phyloP scores from a whole-genome alignment of 306 rosid species.

The Vachellia pachyceras region DNA sequence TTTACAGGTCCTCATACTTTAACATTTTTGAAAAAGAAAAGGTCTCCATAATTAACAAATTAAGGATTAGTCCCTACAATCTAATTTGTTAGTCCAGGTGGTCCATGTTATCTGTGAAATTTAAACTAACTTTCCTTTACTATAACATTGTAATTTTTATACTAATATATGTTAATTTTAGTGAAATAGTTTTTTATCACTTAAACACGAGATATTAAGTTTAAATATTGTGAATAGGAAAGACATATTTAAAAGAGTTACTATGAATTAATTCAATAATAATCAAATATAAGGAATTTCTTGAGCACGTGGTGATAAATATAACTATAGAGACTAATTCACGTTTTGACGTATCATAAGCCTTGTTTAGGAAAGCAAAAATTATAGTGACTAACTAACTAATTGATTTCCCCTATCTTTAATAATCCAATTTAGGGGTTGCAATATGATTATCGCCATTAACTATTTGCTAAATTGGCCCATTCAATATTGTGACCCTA shows the following conservation, averaged over 20 bases:
- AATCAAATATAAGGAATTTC: too few species aligned
- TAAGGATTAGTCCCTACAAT: too few species aligned
- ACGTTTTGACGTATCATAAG: background rate
- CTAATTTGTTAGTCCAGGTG: background rate
- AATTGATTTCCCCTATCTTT: background rate
- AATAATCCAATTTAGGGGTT: background rate
- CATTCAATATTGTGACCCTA: background rate
- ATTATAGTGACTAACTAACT: too few species aligned
- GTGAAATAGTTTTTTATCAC: too few species aligned
- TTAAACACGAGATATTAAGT: too few species aligned
- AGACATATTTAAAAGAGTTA: too few species aligned
- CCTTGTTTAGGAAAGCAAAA: too few species aligned
- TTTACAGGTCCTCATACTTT: background rate
- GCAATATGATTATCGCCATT: background rate
- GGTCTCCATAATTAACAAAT: background rate
- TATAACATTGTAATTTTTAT: too few species aligned
- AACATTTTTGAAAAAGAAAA: background rate
- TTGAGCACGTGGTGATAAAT: background rate
- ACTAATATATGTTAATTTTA: too few species aligned
- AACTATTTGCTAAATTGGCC: background rate
- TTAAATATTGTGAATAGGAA: too few species aligned
- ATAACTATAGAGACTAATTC: background rate
- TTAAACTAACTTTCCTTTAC: background rate
- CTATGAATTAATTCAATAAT: too few species aligned
- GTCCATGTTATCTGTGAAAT: background rate